phyloP scores from a whole-genome alignment of 2,329 filamentous ascomycete species.

The Teratosphaeria nubilosa region DNA sequence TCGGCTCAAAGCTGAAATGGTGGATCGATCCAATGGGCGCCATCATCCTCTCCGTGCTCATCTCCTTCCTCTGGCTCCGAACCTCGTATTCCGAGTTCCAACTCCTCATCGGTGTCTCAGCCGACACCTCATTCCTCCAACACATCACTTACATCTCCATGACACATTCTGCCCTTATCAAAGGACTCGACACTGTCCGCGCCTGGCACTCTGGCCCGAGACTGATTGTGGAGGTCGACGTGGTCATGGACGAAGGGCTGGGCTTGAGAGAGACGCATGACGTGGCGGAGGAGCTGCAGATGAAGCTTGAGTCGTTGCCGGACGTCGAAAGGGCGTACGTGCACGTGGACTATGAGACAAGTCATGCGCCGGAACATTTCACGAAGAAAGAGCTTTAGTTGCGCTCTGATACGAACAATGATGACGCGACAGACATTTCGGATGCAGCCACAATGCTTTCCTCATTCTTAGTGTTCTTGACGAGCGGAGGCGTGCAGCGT shows the following conservation, averaged over 20 bases:
- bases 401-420: background rate
- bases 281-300: conserved; percentile 85
- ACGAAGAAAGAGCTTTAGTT: conserved; percentile 53
- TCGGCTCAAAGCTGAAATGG: conserved; percentile 78
- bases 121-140: conserved; percentile 76
- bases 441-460: background rate
- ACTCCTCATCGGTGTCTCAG: conserved; percentile 79
- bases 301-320: conserved; percentile 83
- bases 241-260: conserved; percentile 75
- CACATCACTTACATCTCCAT: conserved; percentile 92
- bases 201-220: conserved; percentile 84
- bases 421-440: background rate
- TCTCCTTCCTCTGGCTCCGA: conserved; percentile 69
- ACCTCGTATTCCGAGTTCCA: conserved; percentile 87
- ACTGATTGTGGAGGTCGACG: conserved; percentile 88
- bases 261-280: conserved; percentile 76
- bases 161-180: conserved; percentile 74
- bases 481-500: background rate
- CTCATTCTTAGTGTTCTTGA: background rate
- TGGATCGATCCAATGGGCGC: conserved; percentile 94
- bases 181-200: conserved; percentile 86
- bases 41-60: conserved; percentile 68
- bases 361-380: conserved; percentile 81
- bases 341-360: conserved; percentile 94
- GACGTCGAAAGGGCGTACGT: conserved; percentile 92